phyloP scores from a whole-genome alignment of 352 stramenopile genomes.

The Phytophthora pluvialis region DNA sequence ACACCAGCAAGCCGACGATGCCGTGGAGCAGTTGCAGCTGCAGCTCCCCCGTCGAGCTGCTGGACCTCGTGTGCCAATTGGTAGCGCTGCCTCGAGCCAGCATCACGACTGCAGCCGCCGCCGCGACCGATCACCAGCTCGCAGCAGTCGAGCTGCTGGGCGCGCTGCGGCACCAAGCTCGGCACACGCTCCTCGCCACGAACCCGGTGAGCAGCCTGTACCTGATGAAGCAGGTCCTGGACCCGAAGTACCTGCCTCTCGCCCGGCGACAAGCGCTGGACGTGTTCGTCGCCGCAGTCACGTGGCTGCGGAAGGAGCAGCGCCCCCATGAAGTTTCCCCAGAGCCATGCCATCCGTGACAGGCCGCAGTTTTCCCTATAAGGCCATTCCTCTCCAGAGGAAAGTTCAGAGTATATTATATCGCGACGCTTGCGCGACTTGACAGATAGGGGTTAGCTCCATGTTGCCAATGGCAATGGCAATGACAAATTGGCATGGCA shows the following conservation, averaged over 20 bases:
- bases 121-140: constrained; percentile 34
- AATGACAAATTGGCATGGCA: no score
- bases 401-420: constrained; percentile 29
- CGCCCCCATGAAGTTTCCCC: not conserved
- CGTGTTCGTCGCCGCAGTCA: constrained; percentile 30
- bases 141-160: constrained; percentile 29
- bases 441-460: not conserved
- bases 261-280: constrained; percentile 28
- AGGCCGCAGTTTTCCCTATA: constrained; percentile 16
- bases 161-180: constrained; percentile 28
- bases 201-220: constrained; percentile 44
- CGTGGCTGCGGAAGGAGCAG: constrained; percentile 34
- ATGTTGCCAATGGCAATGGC: not conserved
- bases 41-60: constrained; percentile 39
- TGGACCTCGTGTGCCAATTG: constrained; percentile 37
- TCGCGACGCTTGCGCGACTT: constrained; percentile 2
- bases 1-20: constrained; percentile 22
- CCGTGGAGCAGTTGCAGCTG: constrained; percentile 36
- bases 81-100: constrained; percentile 21
- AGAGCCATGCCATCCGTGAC: no score
- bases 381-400: constrained; percentile 1
- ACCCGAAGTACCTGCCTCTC: constrained; percentile 26
- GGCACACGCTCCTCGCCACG: constrained; percentile 26
- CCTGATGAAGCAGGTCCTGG: constrained; percentile 47
- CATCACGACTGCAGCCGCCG: constrained; percentile 10